A percentile compares a stretch with the other conserved stretches of the same genome.
These are phyloP conservation scores for Nepenthes mirabilis DNA, from an alignment of 148 eudicot genomes.

Conservation along the genomic window DNA sequence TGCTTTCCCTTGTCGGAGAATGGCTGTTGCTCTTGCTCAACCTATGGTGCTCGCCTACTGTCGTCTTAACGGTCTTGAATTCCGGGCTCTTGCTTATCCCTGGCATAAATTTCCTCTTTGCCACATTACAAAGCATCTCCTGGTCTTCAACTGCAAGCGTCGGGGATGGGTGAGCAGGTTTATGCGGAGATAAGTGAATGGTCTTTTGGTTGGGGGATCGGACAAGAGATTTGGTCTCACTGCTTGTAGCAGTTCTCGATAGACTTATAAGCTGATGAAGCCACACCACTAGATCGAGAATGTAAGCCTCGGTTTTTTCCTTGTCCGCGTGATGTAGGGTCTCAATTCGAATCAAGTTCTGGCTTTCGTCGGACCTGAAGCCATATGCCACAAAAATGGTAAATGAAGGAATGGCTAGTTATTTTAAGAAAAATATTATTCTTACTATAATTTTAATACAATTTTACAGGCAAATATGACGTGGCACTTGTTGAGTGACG, in stretches of 20 bases:
- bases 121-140: slow-evolving; percentile 9
- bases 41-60: slow-evolving; percentile 1
- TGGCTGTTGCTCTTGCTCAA: slow-evolving; percentile 7
- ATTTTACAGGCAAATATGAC: too few species aligned
- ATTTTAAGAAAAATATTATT: too few species aligned
- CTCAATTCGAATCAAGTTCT: slow-evolving; percentile 35
- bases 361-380: slow-evolving; percentile 39
- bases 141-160: slow-evolving; percentile 6
- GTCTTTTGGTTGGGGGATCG: slow-evolving; percentile 2
- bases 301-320: slow-evolving; percentile 42
- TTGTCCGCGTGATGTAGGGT: slow-evolving; percentile 65
- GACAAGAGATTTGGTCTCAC: slow-evolving; percentile 1
- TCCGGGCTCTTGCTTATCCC: slow-evolving; percentile 14
- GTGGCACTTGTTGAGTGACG: too few species aligned
- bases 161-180: slow-evolving; percentile 6
- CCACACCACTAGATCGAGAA: slow-evolving; percentile 51
- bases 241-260: slow-evolving; percentile 10
- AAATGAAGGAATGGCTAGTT: not conserved
- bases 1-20: slow-evolving; percentile 3
- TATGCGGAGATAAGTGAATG: not conserved
- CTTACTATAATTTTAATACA: too few species aligned
- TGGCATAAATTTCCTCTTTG: slow-evolving; percentile 5
- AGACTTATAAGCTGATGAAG: slow-evolving; percentile 33
- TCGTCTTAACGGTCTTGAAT: slow-evolving; percentile 1
- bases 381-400: not conserved